These are phyloP conservation scores for Globisporangium parvum DNA, from an alignment of 352 stramenopile genomes.

Conservation along the genomic window DNA sequence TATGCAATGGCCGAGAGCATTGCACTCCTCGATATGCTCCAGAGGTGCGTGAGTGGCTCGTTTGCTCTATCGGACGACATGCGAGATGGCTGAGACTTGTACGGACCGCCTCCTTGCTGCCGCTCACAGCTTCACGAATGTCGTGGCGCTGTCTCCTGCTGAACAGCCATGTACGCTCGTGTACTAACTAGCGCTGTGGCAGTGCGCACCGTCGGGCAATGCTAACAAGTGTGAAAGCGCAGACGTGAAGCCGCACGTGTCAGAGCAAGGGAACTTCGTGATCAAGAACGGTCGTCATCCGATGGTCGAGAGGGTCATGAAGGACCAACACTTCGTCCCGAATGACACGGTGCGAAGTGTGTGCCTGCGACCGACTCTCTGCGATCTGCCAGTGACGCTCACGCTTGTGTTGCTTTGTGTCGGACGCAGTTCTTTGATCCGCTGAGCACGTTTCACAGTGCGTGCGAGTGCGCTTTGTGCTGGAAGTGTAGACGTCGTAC, in stretches of 20 bases:
- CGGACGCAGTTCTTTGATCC: conserved; percentile 72
- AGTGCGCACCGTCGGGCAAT: not conserved
- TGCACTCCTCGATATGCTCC: conserved; percentile 89
- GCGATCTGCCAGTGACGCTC: not conserved
- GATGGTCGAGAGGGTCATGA: conserved; percentile 62
- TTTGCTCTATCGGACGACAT: too few relatives aligned
- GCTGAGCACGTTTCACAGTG: conserved; percentile 69
- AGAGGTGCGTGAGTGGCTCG: conserved; percentile 40
- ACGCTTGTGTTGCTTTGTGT: not conserved
- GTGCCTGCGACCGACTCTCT: not conserved
- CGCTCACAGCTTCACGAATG: conserved; percentile 73
- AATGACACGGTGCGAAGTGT: conserved; percentile 69
- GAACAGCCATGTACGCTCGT: conserved; percentile 61
- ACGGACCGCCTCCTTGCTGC: too few relatives aligned
- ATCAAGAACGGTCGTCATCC: conserved; percentile 82
- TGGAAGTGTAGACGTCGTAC: not conserved
- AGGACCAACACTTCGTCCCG: conserved; percentile 69
- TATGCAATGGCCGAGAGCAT: conserved; percentile 87
- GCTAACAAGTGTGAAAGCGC: not conserved
- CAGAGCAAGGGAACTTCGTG: conserved; percentile 58
- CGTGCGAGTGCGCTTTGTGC: conserved; percentile 4
- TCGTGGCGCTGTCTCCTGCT: conserved; percentile 69
- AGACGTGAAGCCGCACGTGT: conserved; percentile 72
- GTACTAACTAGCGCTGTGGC: not conserved
- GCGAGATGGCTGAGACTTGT: not conserved